Conservation (phyloP, 2,329 filamentous ascomycete species). For the Aureobasidium melanogenum region DNA sequence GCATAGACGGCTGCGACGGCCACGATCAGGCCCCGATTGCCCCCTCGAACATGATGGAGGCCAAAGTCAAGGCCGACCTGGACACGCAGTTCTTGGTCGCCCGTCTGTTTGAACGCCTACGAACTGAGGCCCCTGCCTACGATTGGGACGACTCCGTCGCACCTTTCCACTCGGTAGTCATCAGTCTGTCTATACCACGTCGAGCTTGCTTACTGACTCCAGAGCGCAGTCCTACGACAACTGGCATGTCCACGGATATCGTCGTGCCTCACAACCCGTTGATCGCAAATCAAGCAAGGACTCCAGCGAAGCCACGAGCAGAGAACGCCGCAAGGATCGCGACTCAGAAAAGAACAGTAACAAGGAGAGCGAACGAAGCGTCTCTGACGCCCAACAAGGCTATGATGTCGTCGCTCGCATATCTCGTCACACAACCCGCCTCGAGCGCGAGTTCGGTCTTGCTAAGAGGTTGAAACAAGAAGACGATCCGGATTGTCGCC, state of each 20-base stretch:
- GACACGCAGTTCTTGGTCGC: conserved; percentile 12
- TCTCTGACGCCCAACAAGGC: conserved; percentile 1
- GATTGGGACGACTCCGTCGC: conserved; percentile 29
- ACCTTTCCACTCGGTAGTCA: conserved; percentile 38
- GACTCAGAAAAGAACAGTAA: not conserved
- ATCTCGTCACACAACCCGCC: conserved; percentile 70
- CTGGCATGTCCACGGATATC: conserved; percentile 52
- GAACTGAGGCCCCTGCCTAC: conserved; percentile 26
- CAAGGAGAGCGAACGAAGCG: not conserved
- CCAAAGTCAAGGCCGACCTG: conserved; percentile 11
- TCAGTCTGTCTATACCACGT: not conserved
- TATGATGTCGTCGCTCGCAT: conserved; percentile 66
- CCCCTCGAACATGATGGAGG: conserved; percentile 11
- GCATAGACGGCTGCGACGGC: conserved; percentile 3
- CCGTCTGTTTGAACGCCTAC: conserved; percentile 26
- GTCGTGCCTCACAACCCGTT: conserved; percentile 18
- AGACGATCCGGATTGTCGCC: conserved; percentile 49
- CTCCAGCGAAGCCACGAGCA: conserved; percentile 9
- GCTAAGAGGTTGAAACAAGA: conserved; percentile 44
- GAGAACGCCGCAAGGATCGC: not conserved
- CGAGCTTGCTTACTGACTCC: not conserved
- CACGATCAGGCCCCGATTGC: not conserved
- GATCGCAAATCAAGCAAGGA: conserved; percentile 6
- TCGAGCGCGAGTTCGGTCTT: conserved; percentile 83
- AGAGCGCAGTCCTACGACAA: conserved; percentile 68